Evolutionary conservation across 2,329 filamentous ascomycete species (phyloP), one percentile per base, ranked within the genome.

Genomic region (Helicocarpus griseus): DNA sequence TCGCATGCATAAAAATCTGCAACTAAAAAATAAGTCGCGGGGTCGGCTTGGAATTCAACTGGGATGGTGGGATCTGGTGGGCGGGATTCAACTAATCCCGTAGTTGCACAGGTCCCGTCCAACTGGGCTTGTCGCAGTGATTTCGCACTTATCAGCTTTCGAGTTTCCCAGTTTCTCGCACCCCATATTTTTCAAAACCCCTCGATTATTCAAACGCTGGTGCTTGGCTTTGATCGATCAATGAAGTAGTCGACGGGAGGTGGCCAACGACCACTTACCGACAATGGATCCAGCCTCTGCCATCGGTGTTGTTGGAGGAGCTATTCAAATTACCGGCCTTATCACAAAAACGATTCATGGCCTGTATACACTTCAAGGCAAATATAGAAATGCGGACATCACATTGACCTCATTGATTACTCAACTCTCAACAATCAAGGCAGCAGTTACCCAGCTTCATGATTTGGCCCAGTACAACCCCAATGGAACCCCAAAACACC

Each of bases 281-380:
- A 22, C 83, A 63, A 94, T 83, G 36, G 83, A 77, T 58, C 68
- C 67, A 28, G 55, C 62, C 19, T 61, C 67, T 49, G 60, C 61
- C 14, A 62, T 69, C 50, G 67, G 68, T 11, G 51, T 65, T 35
- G 54, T 68, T 39, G 63, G 60, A 8, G 65, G 65, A 22, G 65
- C 61, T 2, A 53, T 69, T 31, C 66, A 66, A 49, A 64, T 70
- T 17, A 56, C 62, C 21, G 61, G 63, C 51, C 58, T 64, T 28
- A 67, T 70, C 43, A 59, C 59, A 4, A 62, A 63, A 31, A 69
- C 65, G 0, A 57, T 66, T 3, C 56, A 60, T 31, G 63, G 63
- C 14, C 58, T 71, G n/a, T 59, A 58, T 6, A 56, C 63, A 29
- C 58, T 70, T 6, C 58, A 58, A 28, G 64, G 63, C 17, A 69